These are phyloP conservation scores for Syncephalastrum racemosum DNA, from an alignment of 371 early-diverging fungal genomes.

Conservation along the genomic window DNA sequence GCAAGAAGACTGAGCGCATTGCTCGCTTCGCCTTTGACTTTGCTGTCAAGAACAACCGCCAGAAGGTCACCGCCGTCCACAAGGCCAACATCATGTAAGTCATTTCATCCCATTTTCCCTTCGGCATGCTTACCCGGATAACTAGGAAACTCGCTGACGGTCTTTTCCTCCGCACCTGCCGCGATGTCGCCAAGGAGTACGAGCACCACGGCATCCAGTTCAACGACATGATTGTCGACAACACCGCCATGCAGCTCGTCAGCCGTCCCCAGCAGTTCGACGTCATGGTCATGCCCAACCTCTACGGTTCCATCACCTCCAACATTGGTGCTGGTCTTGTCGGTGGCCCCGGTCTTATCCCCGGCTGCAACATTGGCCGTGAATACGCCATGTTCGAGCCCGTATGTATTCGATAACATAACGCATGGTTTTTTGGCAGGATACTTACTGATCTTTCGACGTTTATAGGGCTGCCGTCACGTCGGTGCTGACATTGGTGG, in stretches of 20 bases:
- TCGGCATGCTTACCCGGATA: background rate
- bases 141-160: conserved; percentile 94
- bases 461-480: conserved; percentile 82
- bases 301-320: conserved; percentile 96
- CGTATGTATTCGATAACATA: conserved; percentile 20
- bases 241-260: conserved; percentile 97
- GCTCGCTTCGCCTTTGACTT: conserved; percentile 98
- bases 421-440: background rate
- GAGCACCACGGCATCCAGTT: conserved; percentile 81
- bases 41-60: conserved; percentile 91
- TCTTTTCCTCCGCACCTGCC: conserved; percentile 92
- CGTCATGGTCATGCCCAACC: conserved; percentile 97
- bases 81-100: conserved; percentile 98
- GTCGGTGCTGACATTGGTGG: conserved; percentile 94
- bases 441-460: background rate
- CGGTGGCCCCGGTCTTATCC: conserved; percentile 93
- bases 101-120: background rate
- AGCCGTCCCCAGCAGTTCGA: conserved; percentile 96
- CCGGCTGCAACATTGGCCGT: conserved; percentile 94
- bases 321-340: conserved; percentile 97
- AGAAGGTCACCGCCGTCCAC: conserved; percentile 98
- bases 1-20: conserved; percentile 94
- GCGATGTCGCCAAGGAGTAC: conserved; percentile 91
- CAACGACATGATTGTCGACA: conserved; percentile 98
- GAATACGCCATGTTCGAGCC: conserved; percentile 97